A percentile compares a stretch with the other conserved stretches of the same genome.
Evolutionary conservation across 306 rosid species (phyloP).

Genomic region (Cercis canadensis): DNA sequence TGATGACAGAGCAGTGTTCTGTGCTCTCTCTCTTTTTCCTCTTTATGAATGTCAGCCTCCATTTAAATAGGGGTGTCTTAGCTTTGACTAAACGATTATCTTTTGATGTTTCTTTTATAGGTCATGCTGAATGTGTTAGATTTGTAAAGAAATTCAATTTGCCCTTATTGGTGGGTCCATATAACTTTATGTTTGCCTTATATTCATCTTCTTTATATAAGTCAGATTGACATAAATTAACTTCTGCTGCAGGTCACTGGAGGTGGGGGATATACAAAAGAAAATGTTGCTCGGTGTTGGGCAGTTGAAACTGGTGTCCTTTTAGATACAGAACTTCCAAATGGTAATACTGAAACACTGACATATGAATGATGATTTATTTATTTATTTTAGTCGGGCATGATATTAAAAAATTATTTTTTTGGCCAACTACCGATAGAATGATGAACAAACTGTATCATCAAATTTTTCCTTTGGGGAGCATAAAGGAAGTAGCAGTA

Average conservation of each 20-base stretch:
- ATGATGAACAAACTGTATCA: neutral
- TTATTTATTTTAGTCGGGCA: conserved; percentile 12
- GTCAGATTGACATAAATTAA: conserved; percentile 30
- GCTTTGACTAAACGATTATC: conserved; percentile 26
- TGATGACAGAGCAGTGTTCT: conserved; percentile 17
- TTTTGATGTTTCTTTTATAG: conserved; percentile 53
- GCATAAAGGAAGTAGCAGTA: conserved; percentile 6
- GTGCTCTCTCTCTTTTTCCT: conserved; percentile 15
- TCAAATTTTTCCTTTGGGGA: conserved; percentile 2
- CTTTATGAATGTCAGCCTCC: conserved; percentile 19
- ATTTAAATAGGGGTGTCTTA: conserved; percentile 17
- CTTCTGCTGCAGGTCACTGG: conserved; percentile 81
- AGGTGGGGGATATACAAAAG: conserved; percentile 99
- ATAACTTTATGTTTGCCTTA: conserved; percentile 33
- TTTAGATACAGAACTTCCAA: conserved; percentile 91
- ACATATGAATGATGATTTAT: conserved; percentile 5
- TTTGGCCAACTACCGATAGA: no score
- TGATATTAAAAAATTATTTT: neutral
- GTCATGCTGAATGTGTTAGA: conserved; percentile 96
- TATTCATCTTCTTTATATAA: conserved; percentile 11
- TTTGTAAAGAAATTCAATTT: conserved; percentile 91
- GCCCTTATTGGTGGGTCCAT: conserved; percentile 84
- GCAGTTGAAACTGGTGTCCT: conserved; percentile 96
- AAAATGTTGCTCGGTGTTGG: conserved; percentile 99
- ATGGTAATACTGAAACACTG: conserved; percentile 56